These are phyloP conservation scores for Obelidium mucronatum DNA, from an alignment of 192 early-diverging fungal genomes.

Conservation along the genomic window DNA sequence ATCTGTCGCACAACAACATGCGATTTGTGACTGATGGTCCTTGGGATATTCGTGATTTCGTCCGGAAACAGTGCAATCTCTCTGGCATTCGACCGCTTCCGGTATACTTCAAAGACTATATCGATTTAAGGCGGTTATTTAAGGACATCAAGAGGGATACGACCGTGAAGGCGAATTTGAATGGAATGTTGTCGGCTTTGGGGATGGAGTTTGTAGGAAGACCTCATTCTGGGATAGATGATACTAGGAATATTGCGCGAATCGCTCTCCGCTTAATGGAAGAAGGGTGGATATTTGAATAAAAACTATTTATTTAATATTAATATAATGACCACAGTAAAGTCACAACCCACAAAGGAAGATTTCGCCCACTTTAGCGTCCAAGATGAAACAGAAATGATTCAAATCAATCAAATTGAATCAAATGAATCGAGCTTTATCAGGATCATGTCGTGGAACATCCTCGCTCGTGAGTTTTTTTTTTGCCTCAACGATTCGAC, in stretches of 20 bases:
- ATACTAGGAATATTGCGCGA: conserved; percentile 77
- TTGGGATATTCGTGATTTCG: conserved; percentile 85
- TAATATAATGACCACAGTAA: no score
- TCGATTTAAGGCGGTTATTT: conserved; percentile 72
- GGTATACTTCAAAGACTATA: conserved; percentile 66
- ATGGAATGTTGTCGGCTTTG: conserved; percentile 67
- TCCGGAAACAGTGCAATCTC: conserved; percentile 73
- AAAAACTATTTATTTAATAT: no score
- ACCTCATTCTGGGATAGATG: conserved; percentile 83
- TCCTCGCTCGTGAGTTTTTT: no score
- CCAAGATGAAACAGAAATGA: no score
- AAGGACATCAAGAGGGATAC: conserved; percentile 18
- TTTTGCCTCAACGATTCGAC: no score
- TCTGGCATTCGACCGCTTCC: conserved; percentile 58
- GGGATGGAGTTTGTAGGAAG: conserved; percentile 74
- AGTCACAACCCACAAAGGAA: no score
- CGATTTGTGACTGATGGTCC: conserved; percentile 60
- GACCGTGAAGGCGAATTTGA: conserved; percentile 63
- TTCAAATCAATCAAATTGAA: no score
- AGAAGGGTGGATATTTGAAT: conserved; percentile 47
- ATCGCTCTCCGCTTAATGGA: conserved; percentile 69
- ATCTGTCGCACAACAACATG: conserved; percentile 17
- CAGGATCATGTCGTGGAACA: no score
- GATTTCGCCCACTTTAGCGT: no score
- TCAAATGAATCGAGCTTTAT: no score